Evolutionary conservation across 306 rosid genomes (phyloP), one percentile per base, ranked within the genome.

Genomic region (Astragalus glycyphyllos): DNA sequence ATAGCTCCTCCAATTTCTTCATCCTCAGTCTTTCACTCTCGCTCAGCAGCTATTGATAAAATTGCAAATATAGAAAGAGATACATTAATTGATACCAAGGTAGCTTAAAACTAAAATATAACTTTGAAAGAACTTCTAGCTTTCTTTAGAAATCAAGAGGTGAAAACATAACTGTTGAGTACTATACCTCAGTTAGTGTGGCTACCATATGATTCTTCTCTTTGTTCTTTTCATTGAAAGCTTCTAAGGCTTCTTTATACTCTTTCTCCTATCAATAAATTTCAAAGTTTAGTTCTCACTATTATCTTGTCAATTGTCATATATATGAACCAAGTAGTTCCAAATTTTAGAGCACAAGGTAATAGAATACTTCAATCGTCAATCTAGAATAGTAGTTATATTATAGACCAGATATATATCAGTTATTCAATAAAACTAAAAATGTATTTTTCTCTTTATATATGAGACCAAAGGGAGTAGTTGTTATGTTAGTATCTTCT

Each of bases 1-100:
- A 83, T 55, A 91, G 86, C 84, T 91, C 95, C 82, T 89, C 95
- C 47, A 94, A 81, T 81, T 91, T 91, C 71, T 80, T 84, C 92
- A 84, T 82, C 84, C 96, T 89, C 81, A 76, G 49, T 74, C 75
- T 82, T 75, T 94, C 99, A 82, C 97, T 91, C 84, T 89, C 95
- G 5, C 81, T 66, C 81, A 91, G 62, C 71, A 91, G 71, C 96
- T 94, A 81, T 64, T 55, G 54, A 77, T 38, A 63, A 73, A 53
- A 71, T 71, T 41, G 32, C 17, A 77, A 62, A 59, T 4, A 74
- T 35, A 47, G 26, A 29, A 51, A 45, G 6, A 31, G 20, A 8
- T 26, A 3, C 31, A 16, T 42, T n/a, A 37, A 58, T 40, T 60
- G 29, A 54, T 44, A 68, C 59, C 35, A 66, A 60, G 1, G 29